phyloP scores from a whole-genome alignment of 345 rosid species.

The Excoecaria agallocha region DNA sequence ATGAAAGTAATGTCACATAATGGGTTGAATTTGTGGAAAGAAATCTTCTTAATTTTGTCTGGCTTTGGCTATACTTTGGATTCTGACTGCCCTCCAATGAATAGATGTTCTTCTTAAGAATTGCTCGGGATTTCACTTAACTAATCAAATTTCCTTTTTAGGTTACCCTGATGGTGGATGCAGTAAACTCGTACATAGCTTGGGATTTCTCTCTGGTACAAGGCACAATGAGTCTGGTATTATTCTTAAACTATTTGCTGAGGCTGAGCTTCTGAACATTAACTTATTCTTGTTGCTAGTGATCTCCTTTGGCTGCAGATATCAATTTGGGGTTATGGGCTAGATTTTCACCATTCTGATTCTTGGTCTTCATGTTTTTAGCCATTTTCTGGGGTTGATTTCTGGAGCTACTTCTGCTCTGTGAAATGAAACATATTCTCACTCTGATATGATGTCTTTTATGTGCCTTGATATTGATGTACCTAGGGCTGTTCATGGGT shows the following conservation, averaged over 20 bases:
- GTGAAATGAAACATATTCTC: neutral
- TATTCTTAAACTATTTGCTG: conserved; percentile 22
- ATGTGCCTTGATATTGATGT: neutral
- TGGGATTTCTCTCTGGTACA: conserved; percentile 91
- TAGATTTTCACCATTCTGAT: neutral
- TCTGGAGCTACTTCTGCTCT: too few relatives aligned
- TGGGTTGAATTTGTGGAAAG: neutral
- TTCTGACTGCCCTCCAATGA: neutral
- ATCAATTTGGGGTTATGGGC: neutral
- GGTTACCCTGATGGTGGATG: conserved; percentile 81
- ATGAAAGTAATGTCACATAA: neutral
- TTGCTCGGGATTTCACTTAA: neutral
- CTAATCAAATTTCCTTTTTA: conserved; percentile 27
- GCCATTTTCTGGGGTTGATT: too few relatives aligned
- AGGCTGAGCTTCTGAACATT: neutral
- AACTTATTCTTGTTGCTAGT: neutral
- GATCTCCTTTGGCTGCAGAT: neutral
- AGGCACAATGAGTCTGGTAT: conserved; percentile 83
- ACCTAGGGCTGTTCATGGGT: too few relatives aligned
- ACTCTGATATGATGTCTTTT: neutral
- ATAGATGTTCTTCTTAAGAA: neutral
- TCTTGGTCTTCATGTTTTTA: neutral
- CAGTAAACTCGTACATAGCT: conserved; percentile 87
- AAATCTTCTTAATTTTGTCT: neutral
- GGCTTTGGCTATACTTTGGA: neutral